Evolutionary conservation across 257 asterid genomes (phyloP), one percentile per base, ranked within the genome.

Genomic region (Ilex aquifolium): DNA sequence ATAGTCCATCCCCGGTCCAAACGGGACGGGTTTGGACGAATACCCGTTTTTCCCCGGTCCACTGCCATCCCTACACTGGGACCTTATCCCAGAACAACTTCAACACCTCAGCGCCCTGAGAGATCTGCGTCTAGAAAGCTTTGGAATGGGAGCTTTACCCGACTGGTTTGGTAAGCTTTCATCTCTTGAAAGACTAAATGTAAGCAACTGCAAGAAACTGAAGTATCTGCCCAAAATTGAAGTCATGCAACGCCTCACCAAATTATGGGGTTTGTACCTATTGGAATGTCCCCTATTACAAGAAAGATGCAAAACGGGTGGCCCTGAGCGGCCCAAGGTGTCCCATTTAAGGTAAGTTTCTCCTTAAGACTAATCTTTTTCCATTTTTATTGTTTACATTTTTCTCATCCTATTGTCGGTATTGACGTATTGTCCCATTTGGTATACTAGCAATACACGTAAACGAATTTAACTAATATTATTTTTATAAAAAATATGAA

Each of bases 131-230:
- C 10, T 76, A 6, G 0, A 1, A 2, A 46, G 36, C 1, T 75
- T 69, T 1, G 70, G 65, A 58, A 30, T 71, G 0, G 59, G 73
- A 58, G 49, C 27, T n/a, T 58, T 80, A n/a, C 80, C 76, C 2
- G 62, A 65, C 27, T 73, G 72, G 67, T 15, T 76, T 14, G 81
- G 29, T 9, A 66, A 66, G n/a, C 60, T 69, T 44, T 16, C 50
- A 0, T 59, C 71, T 32, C 74, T 69, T 10, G 17, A 60, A 62
- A 0, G 0, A 0, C 61, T 72, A 6, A 0, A 0, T 0, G 32
- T 79, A 0, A 0, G 0, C 0, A 2, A n/a, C 0, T 68, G 66
- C 39, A 5, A 60, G 7, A 64, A 27, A 46, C 56, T 72, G 2
- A 61, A 5, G 32, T 29, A 27, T 66, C 1, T 74, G 48, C 68